These are phyloP conservation scores for Saccharomyces pastorianus DNA, from an alignment of 1,139 yeast genomes.

Conservation along the genomic window DNA sequence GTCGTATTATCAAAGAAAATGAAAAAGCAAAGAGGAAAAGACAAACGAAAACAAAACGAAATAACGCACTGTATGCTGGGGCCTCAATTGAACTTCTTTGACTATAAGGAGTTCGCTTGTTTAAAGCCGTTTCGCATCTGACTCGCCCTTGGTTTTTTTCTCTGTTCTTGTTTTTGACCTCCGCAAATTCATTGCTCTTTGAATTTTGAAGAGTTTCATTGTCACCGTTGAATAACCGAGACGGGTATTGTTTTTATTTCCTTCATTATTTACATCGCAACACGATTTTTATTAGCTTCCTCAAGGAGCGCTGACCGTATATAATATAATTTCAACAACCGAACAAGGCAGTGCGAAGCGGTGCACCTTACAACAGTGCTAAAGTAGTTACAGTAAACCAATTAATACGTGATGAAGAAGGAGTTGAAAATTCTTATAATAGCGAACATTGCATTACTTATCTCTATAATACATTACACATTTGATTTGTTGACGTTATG, in stretches of 20 bases:
- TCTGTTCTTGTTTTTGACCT: not conserved
- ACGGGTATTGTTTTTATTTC: not conserved
- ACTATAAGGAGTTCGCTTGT: not conserved
- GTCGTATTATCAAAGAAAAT: not conserved
- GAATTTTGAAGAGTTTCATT: not conserved
- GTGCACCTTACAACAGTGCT: not conserved
- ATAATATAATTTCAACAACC: not conserved
- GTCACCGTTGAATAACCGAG: not conserved
- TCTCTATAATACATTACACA: constrained; percentile 55
- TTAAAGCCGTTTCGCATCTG: not conserved
- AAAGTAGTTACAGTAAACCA: not conserved
- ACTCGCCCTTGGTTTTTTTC: not conserved
- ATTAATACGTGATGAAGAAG: constrained; percentile 33
- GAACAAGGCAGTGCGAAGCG: not conserved
- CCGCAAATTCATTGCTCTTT: not conserved
- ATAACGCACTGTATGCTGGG: not conserved
- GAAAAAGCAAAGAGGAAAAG: not conserved
- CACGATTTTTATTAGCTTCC: not conserved
- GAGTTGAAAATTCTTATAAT: constrained; percentile 55
- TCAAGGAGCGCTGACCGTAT: not conserved
- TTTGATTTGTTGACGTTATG: constrained; percentile 70
- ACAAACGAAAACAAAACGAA: not conserved
- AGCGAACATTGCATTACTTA: constrained; percentile 50
- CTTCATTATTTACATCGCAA: not conserved
- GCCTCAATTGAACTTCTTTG: not conserved